phyloP scores from a whole-genome alignment of 768 basidiomycete genomes.

The Chiua virens region DNA sequence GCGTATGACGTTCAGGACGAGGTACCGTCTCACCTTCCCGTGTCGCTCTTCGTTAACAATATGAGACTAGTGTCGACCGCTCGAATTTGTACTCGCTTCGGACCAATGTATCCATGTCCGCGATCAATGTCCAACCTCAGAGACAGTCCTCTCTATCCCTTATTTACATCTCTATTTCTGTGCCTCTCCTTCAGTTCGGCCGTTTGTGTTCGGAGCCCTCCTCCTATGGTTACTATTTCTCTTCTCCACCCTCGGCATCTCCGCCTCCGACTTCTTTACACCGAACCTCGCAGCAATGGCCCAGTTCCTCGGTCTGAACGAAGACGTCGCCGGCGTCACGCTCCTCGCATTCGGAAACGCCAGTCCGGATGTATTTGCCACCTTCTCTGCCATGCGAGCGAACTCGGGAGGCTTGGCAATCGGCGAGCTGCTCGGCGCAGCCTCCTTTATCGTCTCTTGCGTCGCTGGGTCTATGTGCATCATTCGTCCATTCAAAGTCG shows the following conservation, averaged over 20 bases:
- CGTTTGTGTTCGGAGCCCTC: conserved; percentile 60
- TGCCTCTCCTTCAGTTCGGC: conserved; percentile 51
- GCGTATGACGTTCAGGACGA: background rate
- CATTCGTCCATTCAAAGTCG: conserved; percentile 90
- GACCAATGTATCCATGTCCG: conserved; percentile 68
- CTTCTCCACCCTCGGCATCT: conserved; percentile 94
- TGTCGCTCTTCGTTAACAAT: background rate
- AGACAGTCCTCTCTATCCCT: conserved; percentile 67
- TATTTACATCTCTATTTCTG: conserved; percentile 78
- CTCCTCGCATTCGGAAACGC: conserved; percentile 98
- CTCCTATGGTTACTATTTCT: conserved; percentile 85
- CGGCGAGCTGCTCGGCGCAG: conserved; percentile 93
- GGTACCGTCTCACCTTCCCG: conserved; percentile 1
- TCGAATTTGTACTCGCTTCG: conserved; percentile 43
- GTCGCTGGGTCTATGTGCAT: conserved; percentile 98
- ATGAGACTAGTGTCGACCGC: conserved; percentile 59
- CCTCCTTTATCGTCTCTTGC: conserved; percentile 92
- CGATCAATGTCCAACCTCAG: conserved; percentile 52
- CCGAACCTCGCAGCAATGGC: conserved; percentile 93
- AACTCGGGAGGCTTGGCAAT: conserved; percentile 88
- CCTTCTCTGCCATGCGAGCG: conserved; percentile 88
- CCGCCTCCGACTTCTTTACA: conserved; percentile 96
- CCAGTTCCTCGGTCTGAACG: conserved; percentile 79
- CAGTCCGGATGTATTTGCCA: conserved; percentile 94
- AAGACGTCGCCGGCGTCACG: conserved; percentile 94